These are phyloP conservation scores for Rutstroemia sp. DNA, from an alignment of 2,329 filamentous ascomycete genomes.

Conservation along the genomic window DNA sequence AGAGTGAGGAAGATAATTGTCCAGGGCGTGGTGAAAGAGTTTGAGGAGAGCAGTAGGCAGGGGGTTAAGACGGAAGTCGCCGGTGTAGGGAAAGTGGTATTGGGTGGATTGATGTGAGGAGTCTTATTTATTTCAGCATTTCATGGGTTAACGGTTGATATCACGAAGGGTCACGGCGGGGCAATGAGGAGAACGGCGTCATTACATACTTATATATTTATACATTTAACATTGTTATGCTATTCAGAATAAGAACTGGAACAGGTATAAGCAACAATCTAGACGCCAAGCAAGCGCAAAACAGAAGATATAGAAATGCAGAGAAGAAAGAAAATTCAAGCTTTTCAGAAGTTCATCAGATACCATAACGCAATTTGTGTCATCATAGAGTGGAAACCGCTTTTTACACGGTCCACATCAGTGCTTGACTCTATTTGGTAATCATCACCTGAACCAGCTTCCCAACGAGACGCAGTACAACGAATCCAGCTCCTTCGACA, in stretches of 20 bases:
- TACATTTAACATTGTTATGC: background rate
- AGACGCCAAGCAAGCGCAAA: background rate
- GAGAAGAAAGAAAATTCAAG: background rate
- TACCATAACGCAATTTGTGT: slow-evolving; percentile 42
- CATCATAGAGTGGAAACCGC: slow-evolving; percentile 35
- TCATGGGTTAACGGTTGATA: slow-evolving; percentile 7
- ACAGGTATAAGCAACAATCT: too few species aligned
- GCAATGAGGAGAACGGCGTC: background rate
- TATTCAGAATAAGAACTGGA: background rate
- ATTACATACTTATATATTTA: background rate
- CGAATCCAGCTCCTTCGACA: slow-evolving; percentile 61
- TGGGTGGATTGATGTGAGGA: slow-evolving; percentile 70
- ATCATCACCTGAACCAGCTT: slow-evolving; percentile 70
- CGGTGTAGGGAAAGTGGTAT: slow-evolving; percentile 79
- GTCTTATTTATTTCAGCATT: slow-evolving; percentile 8
- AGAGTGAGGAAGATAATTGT: slow-evolving; percentile 84
- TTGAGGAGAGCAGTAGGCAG: slow-evolving; percentile 76
- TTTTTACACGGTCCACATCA: slow-evolving; percentile 51
- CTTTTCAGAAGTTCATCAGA: slow-evolving; percentile 35
- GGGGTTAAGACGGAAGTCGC: slow-evolving; percentile 75
- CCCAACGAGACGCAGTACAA: background rate
- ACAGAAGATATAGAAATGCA: background rate
- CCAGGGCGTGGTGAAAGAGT: slow-evolving; percentile 79
- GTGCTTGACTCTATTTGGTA: slow-evolving; percentile 99
- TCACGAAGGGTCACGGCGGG: background rate